Evolutionary conservation across 768 basidiomycete genomes (phyloP).

Genomic region (Suillus subluteus): DNA sequence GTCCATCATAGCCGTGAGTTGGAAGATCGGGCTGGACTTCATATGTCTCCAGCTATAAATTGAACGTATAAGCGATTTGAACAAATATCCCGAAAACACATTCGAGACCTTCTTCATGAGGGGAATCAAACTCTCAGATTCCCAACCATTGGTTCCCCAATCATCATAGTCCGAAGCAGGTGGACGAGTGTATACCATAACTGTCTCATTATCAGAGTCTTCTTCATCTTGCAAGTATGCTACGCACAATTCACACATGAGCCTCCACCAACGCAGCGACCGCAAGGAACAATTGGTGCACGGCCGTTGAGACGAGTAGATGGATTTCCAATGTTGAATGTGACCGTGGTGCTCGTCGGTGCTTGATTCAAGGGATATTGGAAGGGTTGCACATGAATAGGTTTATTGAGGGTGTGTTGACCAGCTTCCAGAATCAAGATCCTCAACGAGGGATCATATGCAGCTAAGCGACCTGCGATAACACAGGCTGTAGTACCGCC

Average conservation of each 20-base stretch:
- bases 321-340: constrained; percentile 21
- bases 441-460: constrained; percentile 27
- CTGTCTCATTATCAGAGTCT: constrained; percentile 18
- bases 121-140: constrained; percentile 29
- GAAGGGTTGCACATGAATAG: constrained; percentile 26
- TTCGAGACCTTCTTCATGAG: constrained; percentile 26
- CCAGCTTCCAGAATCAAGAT: constrained; percentile 36
- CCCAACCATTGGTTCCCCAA: constrained; percentile 33
- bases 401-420: constrained; percentile 28
- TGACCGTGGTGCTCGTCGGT: constrained; percentile 22
- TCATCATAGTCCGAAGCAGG: constrained; percentile 57
- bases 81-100: not conserved
- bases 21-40: constrained; percentile 19
- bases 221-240: constrained; percentile 7
- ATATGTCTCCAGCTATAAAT: constrained; percentile 26
- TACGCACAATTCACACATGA: constrained; percentile 52
- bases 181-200: constrained; percentile 60
- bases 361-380: constrained; percentile 22
- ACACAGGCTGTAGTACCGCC: constrained; percentile 42
- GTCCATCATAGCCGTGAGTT: constrained; percentile 28
- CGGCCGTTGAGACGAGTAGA: constrained; percentile 20
- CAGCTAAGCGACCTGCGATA: constrained; percentile 33
- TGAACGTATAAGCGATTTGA: not conserved
- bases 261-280: constrained; percentile 37
- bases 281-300: constrained; percentile 22